Percentiles rank a stretch among this genome's conserved stretches.
Conservation (phyloP, 129 eudicot genomes). For the Rutidosis leptorrhynchoides region DNA sequence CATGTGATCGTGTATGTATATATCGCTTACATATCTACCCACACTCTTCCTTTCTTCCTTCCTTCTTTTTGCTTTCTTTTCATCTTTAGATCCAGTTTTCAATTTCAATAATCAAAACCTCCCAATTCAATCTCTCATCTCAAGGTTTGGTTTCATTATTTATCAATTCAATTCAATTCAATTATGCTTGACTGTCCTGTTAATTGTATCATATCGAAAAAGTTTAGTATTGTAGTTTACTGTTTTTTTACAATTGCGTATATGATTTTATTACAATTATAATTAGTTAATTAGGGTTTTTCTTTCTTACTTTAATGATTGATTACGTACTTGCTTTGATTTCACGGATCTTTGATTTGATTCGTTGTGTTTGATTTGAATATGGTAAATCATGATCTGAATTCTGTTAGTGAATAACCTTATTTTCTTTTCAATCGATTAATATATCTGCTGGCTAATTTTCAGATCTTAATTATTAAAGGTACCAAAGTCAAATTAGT, state of each 20-base stretch:
- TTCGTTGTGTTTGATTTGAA: slow-evolving; percentile 10
- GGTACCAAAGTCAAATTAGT: slow-evolving; percentile 7
- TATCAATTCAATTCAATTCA: neutral
- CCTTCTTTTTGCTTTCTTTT: slow-evolving; percentile 23
- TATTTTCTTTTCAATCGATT: slow-evolving; percentile 1
- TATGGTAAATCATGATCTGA: slow-evolving; percentile 11
- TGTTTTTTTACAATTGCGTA: slow-evolving; percentile 2
- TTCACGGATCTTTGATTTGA: slow-evolving; percentile 26
- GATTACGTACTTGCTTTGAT: slow-evolving; percentile 20
- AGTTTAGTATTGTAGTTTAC: slow-evolving; percentile 6
- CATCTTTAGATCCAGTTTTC: slow-evolving; percentile 29
- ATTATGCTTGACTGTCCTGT: neutral
- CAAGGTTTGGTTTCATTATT: slow-evolving; percentile 19
- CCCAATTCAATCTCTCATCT: slow-evolving; percentile 6
- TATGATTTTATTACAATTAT: slow-evolving; percentile 13
- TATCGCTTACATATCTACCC: slow-evolving; percentile 8
- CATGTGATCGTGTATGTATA: slow-evolving; percentile 28
- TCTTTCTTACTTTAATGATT: slow-evolving; percentile 13
- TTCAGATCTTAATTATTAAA: slow-evolving; percentile 6
- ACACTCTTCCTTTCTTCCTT: slow-evolving; percentile 21
- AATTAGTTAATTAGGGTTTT: slow-evolving; percentile 9
- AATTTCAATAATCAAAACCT: slow-evolving; percentile 13
- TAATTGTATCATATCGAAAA: slow-evolving; percentile 22
- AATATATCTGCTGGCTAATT: neutral
- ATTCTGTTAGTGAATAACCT: slow-evolving; percentile 19